These are phyloP conservation scores for Mycena epipterygia DNA, from an alignment of 768 basidiomycete genomes.

Conservation along the genomic window DNA sequence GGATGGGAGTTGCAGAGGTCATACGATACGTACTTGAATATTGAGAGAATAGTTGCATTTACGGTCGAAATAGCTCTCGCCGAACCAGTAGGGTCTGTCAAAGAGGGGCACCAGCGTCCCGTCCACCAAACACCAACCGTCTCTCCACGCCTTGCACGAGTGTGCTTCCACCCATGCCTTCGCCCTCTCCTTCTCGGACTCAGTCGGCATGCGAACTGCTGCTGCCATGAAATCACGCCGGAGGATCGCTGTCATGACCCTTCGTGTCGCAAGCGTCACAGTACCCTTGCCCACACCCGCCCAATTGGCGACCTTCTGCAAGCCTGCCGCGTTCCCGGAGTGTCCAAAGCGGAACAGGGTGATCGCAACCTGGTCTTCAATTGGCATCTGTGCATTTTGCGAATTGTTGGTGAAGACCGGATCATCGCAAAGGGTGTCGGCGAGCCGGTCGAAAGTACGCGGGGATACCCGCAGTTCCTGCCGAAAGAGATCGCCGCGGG, in stretches of 20 bases:
- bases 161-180: slow-evolving; percentile 52
- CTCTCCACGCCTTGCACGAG: slow-evolving; percentile 52
- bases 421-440: slow-evolving; percentile 37
- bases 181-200: slow-evolving; percentile 51
- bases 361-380: slow-evolving; percentile 53
- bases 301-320: too few relatives aligned
- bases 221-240: slow-evolving; percentile 39
- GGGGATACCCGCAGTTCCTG: slow-evolving; percentile 46
- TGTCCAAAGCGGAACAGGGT: slow-evolving; percentile 55
- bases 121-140: too few relatives aligned
- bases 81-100: slow-evolving; percentile 47
- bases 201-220: slow-evolving; percentile 45
- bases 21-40: slow-evolving; percentile 43
- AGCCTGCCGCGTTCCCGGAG: slow-evolving; percentile 58
- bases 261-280: slow-evolving; percentile 41
- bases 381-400: slow-evolving; percentile 39
- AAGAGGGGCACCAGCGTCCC: slow-evolving; percentile 51
- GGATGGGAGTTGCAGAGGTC: slow-evolving; percentile 2
- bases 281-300: slow-evolving; percentile 50
- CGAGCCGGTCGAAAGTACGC: slow-evolving; percentile 49
- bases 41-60: slow-evolving; percentile 58
- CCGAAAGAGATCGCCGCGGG: slow-evolving; percentile 46
- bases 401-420: slow-evolving; percentile 46
- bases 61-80: slow-evolving; percentile 53
- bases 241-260: slow-evolving; percentile 49